Conservation (phyloP, 371 early-diverging fungal genomes). For the Neoconidiobolus thromboides region DNA sequence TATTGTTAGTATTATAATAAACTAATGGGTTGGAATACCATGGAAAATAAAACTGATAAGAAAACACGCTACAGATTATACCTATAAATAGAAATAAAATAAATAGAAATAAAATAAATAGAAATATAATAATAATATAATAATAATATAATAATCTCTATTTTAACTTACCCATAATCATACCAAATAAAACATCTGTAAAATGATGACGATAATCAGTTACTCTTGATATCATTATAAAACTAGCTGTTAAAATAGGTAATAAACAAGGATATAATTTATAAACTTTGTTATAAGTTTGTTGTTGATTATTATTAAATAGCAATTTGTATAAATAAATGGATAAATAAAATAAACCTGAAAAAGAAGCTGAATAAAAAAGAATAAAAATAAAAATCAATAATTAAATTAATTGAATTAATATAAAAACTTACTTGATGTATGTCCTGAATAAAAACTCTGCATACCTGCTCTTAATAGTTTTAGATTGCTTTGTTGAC, state of each 20-base stretch:
- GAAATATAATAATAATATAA: too few species aligned
- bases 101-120: too few species aligned
- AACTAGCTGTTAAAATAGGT: slow-evolving; percentile 37
- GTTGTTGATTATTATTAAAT: slow-evolving; percentile 30
- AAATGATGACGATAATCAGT: slow-evolving; percentile 72
- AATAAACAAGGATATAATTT: slow-evolving; percentile 11
- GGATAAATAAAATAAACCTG: slow-evolving; percentile 45
- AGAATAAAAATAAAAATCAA: not conserved
- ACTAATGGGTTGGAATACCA: too few species aligned
- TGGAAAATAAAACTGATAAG: too few species aligned
- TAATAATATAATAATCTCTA: too few species aligned
- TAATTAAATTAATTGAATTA: not conserved
- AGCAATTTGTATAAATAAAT: slow-evolving; percentile 56
- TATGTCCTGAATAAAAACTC: slow-evolving; percentile 88
- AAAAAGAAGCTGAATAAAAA: slow-evolving; percentile 33
- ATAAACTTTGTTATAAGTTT: not conserved
- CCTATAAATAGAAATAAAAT: too few species aligned
- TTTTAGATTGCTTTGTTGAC: slow-evolving; percentile 25
- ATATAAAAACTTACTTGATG: slow-evolving; percentile 29
- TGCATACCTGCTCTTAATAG: slow-evolving; percentile 62
- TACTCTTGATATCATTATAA: slow-evolving; percentile 50
- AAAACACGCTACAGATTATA: too few species aligned
- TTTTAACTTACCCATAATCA: slow-evolving; percentile 9
- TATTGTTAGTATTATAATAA: too few species aligned
- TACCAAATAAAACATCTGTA: slow-evolving; percentile 57